Percentiles rank a stretch among this genome's conserved stretches.
Evolutionary conservation across 306 rosid genomes (phyloP).

Genomic region (Cyamopsis tetragonoloba): DNA sequence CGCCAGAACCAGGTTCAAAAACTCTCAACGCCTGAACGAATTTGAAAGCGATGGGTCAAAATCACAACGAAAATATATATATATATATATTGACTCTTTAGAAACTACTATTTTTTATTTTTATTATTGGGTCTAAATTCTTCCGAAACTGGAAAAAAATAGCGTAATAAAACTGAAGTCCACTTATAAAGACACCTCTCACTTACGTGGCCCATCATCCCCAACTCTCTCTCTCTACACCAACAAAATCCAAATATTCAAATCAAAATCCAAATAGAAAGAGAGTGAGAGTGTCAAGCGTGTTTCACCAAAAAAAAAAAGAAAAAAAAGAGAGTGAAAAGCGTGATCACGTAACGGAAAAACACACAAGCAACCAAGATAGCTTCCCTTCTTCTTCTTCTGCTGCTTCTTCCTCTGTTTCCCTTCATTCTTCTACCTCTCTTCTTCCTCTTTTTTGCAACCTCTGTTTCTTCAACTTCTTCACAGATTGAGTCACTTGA

Average conservation of each 20-base stretch:
- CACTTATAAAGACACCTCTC: not conserved
- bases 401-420: not conserved
- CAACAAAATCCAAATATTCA: not conserved
- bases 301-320: too few species aligned
- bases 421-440: slow-evolving; percentile 5
- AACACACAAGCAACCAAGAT: slow-evolving; percentile 20
- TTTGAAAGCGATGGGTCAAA: too few species aligned
- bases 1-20: too few species aligned
- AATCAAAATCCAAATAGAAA: too few species aligned
- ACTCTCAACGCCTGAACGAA: too few species aligned
- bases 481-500: slow-evolving; percentile 1
- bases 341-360: slow-evolving; percentile 23
- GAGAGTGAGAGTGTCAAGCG: too few species aligned
- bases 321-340: not conserved
- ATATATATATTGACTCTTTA: too few species aligned
- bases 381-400: slow-evolving; percentile 26
- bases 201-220: slow-evolving; percentile 22
- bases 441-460: not conserved
- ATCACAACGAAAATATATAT: too few species aligned
- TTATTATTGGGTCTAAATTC: too few species aligned
- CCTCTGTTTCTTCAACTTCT: not conserved
- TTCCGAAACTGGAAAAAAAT: not conserved
- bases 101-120: too few species aligned
- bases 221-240: not conserved
- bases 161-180: not conserved